Percentiles rank a stretch among this genome's conserved stretches.
Conservation (phyloP, 371 early-diverging fungal species). For the Mortierella sp. region DNA sequence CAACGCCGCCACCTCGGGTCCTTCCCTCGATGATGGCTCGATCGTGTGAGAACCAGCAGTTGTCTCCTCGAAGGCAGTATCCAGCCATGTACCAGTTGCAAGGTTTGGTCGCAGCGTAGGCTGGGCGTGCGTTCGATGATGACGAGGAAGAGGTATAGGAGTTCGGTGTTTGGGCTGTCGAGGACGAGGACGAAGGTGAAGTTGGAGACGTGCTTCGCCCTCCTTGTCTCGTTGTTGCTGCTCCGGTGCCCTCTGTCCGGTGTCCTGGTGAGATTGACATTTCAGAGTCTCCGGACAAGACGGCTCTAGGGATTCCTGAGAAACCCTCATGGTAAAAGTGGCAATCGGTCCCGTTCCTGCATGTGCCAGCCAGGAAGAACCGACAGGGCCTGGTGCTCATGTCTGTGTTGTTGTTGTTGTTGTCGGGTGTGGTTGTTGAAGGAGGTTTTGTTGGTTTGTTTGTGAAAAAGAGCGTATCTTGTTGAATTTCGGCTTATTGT, state of each 20-base stretch:
- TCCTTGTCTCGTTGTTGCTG: not conserved
- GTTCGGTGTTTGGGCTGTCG: not conserved
- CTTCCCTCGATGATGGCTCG: constrained; percentile 16
- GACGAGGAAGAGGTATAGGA: not conserved
- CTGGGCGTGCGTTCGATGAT: constrained; percentile 18
- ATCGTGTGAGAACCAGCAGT: constrained; percentile 56
- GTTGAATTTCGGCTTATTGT: too few species aligned
- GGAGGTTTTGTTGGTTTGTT: not conserved
- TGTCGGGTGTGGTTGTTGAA: not conserved
- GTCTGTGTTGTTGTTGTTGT: not conserved
- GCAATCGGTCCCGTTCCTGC: constrained; percentile 42
- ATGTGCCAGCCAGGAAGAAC: constrained; percentile 44
- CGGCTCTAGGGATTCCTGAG: constrained; percentile 14
- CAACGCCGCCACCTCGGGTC: constrained; percentile 4
- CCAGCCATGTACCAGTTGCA: constrained; percentile 54
- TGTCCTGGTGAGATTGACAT: constrained; percentile 8
- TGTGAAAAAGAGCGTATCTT: not conserved
- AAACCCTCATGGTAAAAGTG: constrained; percentile 45
- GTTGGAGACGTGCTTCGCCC: not conserved
- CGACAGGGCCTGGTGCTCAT: constrained; percentile 29
- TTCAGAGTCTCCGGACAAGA: not conserved
- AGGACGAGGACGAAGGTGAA: not conserved
- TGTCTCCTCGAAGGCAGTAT: constrained; percentile 50
- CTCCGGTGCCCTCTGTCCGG: not conserved
- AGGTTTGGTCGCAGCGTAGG: constrained; percentile 21